Percentiles rank a stretch among this genome's conserved stretches.
phyloP scores from a whole-genome alignment of 306 rosid species.

The Sindora glabra region DNA sequence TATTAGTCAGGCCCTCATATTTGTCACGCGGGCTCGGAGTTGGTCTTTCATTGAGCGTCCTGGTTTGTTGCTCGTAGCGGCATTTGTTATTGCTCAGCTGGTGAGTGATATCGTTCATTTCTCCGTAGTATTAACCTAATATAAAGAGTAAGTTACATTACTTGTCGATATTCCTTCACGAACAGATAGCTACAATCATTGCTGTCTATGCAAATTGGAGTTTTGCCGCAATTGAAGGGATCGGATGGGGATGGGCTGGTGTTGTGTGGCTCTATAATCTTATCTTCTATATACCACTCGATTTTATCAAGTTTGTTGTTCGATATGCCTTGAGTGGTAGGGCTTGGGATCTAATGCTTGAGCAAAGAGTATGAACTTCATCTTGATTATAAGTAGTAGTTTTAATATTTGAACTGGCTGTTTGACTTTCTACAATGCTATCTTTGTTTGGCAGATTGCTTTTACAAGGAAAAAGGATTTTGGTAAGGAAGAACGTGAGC shows the following conservation, averaged over 20 bases:
- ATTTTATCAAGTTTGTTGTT: constrained; percentile 54
- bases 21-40: constrained; percentile 62
- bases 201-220: constrained; percentile 76
- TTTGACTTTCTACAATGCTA: not conserved
- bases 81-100: constrained; percentile 69
- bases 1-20: constrained; percentile 77
- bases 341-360: constrained; percentile 86
- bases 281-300: constrained; percentile 69
- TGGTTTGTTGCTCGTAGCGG: constrained; percentile 54
- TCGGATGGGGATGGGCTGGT: constrained; percentile 97
- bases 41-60: constrained; percentile 81
- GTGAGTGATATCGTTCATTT: constrained; percentile 32
- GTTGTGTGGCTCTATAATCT: constrained; percentile 79
- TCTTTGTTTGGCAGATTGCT: constrained; percentile 45
- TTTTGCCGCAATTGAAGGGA: constrained; percentile 69
- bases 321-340: constrained; percentile 70
- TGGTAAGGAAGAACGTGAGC: constrained; percentile 79
- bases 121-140: not conserved
- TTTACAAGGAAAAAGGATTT: constrained; percentile 75
- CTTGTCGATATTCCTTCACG: constrained; percentile 3
- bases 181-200: constrained; percentile 69
- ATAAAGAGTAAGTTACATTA: not conserved
- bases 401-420: not conserved
- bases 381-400: not conserved
- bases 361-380: constrained; percentile 53